These are phyloP conservation scores for Aspergillus chevalieri DNA, from an alignment of 2,329 filamentous ascomycete genomes.

Conservation along the genomic window DNA sequence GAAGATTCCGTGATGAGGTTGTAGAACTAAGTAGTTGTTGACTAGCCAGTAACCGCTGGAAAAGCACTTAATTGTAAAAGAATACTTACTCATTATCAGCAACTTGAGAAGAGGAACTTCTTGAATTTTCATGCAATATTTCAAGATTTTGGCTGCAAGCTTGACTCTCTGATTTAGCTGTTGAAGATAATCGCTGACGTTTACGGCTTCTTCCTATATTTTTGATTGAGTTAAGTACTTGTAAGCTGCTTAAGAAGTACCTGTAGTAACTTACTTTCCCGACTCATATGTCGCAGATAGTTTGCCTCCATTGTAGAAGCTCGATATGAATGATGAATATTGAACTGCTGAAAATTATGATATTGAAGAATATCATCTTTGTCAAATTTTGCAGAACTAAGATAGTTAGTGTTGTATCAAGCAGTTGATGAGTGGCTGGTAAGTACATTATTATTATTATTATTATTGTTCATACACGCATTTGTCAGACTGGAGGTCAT, in stretches of 20 bases:
- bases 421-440: background rate
- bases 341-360: background rate
- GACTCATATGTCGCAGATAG: background rate
- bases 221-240: background rate
- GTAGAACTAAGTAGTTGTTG: background rate
- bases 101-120: background rate
- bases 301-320: background rate
- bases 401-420: background rate
- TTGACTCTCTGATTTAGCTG: background rate
- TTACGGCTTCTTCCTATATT: background rate
- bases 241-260: background rate
- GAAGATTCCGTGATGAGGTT: background rate
- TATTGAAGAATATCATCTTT: background rate
- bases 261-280: background rate
- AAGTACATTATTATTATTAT: too few species aligned
- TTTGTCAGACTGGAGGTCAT: too few species aligned
- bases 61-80: background rate
- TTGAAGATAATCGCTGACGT: background rate
- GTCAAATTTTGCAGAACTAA: background rate
- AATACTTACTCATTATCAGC: background rate
- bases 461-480: too few species aligned
- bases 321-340: too few species aligned
- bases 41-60: background rate
- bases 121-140: background rate
- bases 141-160: background rate